Percentiles rank a stretch among this genome's conserved stretches.
These are phyloP conservation scores for Penicillium sp. DNA, from an alignment of 2,329 filamentous ascomycete species.

Conservation along the genomic window DNA sequence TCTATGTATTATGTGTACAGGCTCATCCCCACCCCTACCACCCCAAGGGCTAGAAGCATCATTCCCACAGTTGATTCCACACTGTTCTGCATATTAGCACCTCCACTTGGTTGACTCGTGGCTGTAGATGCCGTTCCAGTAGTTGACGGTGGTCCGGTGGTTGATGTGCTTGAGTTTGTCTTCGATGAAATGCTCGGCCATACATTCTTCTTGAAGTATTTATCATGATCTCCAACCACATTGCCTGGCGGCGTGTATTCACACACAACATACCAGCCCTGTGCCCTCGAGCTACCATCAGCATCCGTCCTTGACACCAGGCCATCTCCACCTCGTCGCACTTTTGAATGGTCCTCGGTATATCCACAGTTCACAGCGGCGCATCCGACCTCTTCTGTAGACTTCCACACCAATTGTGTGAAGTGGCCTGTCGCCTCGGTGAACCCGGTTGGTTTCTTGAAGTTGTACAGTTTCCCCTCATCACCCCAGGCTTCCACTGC, in stretches of 20 bases:
- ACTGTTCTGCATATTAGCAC: slow-evolving; percentile 1
- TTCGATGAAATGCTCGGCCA: slow-evolving; percentile 14
- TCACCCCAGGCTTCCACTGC: slow-evolving; percentile 68
- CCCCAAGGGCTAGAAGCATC: slow-evolving; percentile 10
- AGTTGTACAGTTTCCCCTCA: slow-evolving; percentile 63
- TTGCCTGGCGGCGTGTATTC: slow-evolving; percentile 72
- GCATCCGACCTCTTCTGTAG: slow-evolving; percentile 62
- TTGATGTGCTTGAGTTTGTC: slow-evolving; percentile 4
- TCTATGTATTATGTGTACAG: slow-evolving; percentile 14
- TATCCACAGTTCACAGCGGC: slow-evolving; percentile 46
- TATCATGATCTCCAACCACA: slow-evolving; percentile 42
- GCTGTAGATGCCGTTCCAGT: background rate
- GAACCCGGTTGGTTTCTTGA: slow-evolving; percentile 56
- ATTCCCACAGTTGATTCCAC: slow-evolving; percentile 5
- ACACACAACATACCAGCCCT: slow-evolving; percentile 68
- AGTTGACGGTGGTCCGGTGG: background rate
- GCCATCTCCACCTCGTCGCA: background rate
- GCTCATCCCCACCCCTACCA: slow-evolving; percentile 14
- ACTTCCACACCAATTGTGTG: slow-evolving; percentile 71
- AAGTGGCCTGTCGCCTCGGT: slow-evolving; percentile 66
- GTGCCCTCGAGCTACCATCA: slow-evolving; percentile 24
- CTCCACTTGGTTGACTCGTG: slow-evolving; percentile 5
- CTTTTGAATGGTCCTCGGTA: slow-evolving; percentile 24
- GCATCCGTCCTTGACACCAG: slow-evolving; percentile 3
- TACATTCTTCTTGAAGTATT: slow-evolving; percentile 36